Base-by-base conservation (phyloP, 2,329 filamentous ascomycete species). In the Pseudogymnoascus sp. region DNA sequence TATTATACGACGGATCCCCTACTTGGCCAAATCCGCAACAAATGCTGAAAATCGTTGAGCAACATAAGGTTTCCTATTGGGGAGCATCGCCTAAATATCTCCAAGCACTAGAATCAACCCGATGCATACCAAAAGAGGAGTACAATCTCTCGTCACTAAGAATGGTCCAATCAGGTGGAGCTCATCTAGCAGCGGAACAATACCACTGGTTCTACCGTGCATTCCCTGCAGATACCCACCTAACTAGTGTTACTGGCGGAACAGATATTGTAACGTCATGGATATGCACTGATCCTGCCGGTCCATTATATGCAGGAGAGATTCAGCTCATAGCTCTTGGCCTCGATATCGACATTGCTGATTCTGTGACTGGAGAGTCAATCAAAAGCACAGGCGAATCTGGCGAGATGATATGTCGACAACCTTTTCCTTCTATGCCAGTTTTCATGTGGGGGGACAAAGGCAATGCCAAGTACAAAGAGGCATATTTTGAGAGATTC, bases 371-470 rank as follows among this genome's bases (percentile, higher is more conserved):
- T 1, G 77, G 75, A 17, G 68, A 72, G 9, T 73, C 72, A 1
- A 73, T 77, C 31, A 68, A 72, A 63, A 60, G 65, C 1, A 66
- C 67, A 17, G 76, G 76, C 13, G 68, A 76, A 47, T 72, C 77
- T 1, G 79, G 79, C 1, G 79, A 81, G 66, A 73, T 81, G 62
- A 72, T 81, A 38, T 77, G 78, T 62, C 71, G 75, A 2, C 75
- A 75, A 47, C 76, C 78, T 4, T 80, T 80, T 61, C 79, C 79
- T 2, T 77, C 74, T 60, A 78, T 78, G 77, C 78, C 78, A 1
- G 74, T 76, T 36, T 74, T 74, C 60, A 78, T 81, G 69, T 79
- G 77, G 76, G 77, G 77, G 26, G 77, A 79, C 64, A 65, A 70
- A 3, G 74, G 71, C 11, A 71, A 73, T 13, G 72, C 73, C 13